A percentile compares a stretch with the other conserved stretches of the same genome.
Evolutionary conservation across 2,329 filamentous ascomycete species (phyloP).

Genomic region (Samsoniella hepiali): DNA sequence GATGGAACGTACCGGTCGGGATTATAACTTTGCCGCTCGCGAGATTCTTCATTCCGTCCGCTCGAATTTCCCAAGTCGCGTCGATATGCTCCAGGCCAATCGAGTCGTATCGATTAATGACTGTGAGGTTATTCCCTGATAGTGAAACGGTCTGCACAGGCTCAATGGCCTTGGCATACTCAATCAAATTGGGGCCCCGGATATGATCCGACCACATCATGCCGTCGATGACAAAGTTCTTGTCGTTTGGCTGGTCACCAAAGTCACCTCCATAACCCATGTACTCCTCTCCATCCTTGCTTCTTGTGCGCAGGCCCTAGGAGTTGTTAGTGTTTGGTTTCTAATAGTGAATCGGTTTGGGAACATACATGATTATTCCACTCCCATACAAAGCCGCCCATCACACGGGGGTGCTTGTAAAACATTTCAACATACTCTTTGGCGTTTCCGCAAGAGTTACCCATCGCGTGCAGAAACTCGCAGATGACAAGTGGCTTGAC

Average conservation of each 20-base stretch:
- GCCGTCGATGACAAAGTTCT: slow-evolving; percentile 58
- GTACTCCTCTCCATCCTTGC: slow-evolving; percentile 42
- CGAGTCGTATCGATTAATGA: slow-evolving; percentile 56
- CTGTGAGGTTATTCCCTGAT: slow-evolving; percentile 39
- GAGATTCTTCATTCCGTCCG: slow-evolving; percentile 35
- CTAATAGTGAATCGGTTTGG: no score
- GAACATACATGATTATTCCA: slow-evolving; percentile 56
- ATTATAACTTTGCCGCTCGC: slow-evolving; percentile 37
- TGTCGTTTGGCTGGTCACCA: slow-evolving; percentile 57
- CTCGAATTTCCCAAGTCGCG: slow-evolving; percentile 42
- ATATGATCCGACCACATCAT: slow-evolving; percentile 45
- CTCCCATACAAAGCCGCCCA: slow-evolving; percentile 66
- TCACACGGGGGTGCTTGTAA: slow-evolving; percentile 46
- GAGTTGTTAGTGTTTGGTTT: background rate
- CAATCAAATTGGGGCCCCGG: slow-evolving; percentile 49
- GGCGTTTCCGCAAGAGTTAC: slow-evolving; percentile 65
- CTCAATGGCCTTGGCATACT: slow-evolving; percentile 58
- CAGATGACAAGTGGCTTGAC: slow-evolving; percentile 56
- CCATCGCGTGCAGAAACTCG: slow-evolving; percentile 63
- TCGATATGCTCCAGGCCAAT: slow-evolving; percentile 47
- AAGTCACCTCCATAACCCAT: slow-evolving; percentile 62
- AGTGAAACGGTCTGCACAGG: slow-evolving; percentile 51
- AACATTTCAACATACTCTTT: slow-evolving; percentile 67
- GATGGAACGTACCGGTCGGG: slow-evolving; percentile 35
- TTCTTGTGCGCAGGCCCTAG: slow-evolving; percentile 43